A percentile compares a stretch with the other conserved stretches of the same genome.
These are phyloP conservation scores for Aegilops bicornis DNA, from an alignment of 176 grass and related monocot species.

Conservation along the genomic window DNA sequence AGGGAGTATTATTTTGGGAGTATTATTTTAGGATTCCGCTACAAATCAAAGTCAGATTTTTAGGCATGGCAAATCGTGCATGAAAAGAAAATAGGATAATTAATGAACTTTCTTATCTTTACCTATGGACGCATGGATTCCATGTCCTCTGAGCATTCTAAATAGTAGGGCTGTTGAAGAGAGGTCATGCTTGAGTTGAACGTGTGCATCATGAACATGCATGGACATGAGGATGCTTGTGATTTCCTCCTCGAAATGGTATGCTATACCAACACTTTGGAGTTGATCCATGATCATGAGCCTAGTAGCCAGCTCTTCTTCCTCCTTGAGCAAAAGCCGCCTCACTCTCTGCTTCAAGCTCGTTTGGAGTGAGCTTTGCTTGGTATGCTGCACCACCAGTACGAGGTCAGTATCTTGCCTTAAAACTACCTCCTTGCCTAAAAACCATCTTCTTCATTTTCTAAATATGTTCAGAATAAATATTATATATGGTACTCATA, in stretches of 20 bases:
- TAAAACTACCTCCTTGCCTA: background rate
- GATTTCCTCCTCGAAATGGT: slow-evolving; percentile 51
- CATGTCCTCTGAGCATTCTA: slow-evolving; percentile 39
- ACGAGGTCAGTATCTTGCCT: background rate
- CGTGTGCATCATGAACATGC: background rate
- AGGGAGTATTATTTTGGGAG: no score
- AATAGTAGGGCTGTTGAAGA: slow-evolving; percentile 31
- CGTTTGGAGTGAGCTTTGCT: background rate
- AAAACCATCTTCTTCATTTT: no score
- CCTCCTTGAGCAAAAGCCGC: slow-evolving; percentile 5
- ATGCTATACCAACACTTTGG: slow-evolving; percentile 43
- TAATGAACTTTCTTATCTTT: background rate
- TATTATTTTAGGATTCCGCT: no score
- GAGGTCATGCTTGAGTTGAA: slow-evolving; percentile 7
- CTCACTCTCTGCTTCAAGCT: slow-evolving; percentile 28
- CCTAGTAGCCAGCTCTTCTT: background rate
- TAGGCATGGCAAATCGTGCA: background rate
- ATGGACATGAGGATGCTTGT: slow-evolving; percentile 15
- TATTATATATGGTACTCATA: no score
- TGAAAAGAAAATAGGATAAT: background rate
- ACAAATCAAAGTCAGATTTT: no score
- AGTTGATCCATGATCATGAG: slow-evolving; percentile 29
- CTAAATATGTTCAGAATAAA: no score
- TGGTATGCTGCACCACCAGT: background rate
- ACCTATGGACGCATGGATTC: slow-evolving; percentile 35